phyloP scores from a whole-genome alignment of 176 grass and related monocot species.

The Rhynchospora breviuscula region DNA sequence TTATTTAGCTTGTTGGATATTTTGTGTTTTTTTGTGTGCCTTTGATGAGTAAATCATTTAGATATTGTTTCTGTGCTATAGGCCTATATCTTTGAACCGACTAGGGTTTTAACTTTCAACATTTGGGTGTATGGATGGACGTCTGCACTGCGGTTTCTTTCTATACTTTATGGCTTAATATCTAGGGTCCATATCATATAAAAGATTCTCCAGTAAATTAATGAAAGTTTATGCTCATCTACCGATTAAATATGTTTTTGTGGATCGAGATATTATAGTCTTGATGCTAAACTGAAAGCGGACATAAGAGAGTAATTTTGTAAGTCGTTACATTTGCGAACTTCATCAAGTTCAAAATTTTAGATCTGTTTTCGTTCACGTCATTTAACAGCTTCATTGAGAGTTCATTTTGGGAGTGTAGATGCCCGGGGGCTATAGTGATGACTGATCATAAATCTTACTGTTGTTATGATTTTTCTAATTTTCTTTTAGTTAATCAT shows the following conservation, averaged over 20 bases:
- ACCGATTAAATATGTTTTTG: too few relatives aligned
- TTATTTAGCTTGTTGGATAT: neutral
- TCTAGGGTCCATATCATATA: neutral
- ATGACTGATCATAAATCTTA: too few relatives aligned
- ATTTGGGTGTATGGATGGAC: neutral
- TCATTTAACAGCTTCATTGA: neutral
- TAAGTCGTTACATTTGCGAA: too few relatives aligned
- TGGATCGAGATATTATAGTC: too few relatives aligned
- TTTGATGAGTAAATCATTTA: neutral
- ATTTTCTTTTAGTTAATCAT: too few relatives aligned
- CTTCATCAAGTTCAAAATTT: too few relatives aligned
- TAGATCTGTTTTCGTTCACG: neutral
- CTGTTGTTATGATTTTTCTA: too few relatives aligned
- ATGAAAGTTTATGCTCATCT: too few relatives aligned
- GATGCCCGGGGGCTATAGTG: too few relatives aligned
- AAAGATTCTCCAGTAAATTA: too few relatives aligned
- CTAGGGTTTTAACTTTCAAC: neutral
- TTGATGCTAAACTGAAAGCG: too few relatives aligned
- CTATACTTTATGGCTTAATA: neutral
- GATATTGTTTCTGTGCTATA: neutral
- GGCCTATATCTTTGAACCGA: neutral
- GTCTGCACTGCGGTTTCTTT: neutral
- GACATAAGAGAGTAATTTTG: too few relatives aligned
- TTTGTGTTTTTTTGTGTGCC: neutral
- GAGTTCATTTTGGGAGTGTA: neutral